phyloP scores from a whole-genome alignment of 345 rosid genomes.

The Lagerstroemia speciosa region DNA sequence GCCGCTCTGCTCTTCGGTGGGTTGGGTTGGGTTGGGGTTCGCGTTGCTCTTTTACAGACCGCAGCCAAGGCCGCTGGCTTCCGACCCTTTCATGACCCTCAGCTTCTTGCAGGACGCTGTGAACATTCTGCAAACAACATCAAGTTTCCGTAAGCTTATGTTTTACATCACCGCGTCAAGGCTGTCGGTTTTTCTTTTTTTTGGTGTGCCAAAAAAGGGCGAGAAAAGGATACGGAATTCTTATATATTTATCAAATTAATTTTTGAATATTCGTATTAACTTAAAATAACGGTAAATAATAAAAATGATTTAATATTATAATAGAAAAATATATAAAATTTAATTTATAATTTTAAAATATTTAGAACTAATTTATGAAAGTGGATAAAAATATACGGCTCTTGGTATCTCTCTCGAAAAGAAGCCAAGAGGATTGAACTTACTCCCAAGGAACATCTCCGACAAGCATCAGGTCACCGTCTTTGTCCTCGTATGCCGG shows the following conservation, averaged over 20 bases:
- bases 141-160: conserved; percentile 2
- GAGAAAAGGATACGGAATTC: background rate
- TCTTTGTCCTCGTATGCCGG: conserved; percentile 83
- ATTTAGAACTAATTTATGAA: too few species aligned
- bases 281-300: too few species aligned
- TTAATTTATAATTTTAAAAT: too few species aligned
- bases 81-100: conserved; percentile 80
- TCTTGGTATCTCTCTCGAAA: too few species aligned
- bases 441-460: conserved; percentile 81
- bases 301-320: too few species aligned
- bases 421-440: conserved; percentile 4
- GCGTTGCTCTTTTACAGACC: conserved; percentile 28
- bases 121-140: conserved; percentile 58
- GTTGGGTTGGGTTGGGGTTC: background rate
- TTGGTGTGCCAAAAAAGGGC: too few species aligned
- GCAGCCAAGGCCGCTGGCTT: conserved; percentile 66
- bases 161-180: too few species aligned
- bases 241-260: too few species aligned
- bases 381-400: too few species aligned
- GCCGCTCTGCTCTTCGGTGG: conserved; percentile 8
- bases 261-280: too few species aligned
- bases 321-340: too few species aligned
- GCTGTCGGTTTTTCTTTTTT: too few species aligned
- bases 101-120: conserved; percentile 69
- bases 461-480: conserved; percentile 84